Evolutionary conservation across 768 basidiomycete genomes (phyloP), one percentile per base, ranked within the genome.

Genomic region (Suillus sp.): DNA sequence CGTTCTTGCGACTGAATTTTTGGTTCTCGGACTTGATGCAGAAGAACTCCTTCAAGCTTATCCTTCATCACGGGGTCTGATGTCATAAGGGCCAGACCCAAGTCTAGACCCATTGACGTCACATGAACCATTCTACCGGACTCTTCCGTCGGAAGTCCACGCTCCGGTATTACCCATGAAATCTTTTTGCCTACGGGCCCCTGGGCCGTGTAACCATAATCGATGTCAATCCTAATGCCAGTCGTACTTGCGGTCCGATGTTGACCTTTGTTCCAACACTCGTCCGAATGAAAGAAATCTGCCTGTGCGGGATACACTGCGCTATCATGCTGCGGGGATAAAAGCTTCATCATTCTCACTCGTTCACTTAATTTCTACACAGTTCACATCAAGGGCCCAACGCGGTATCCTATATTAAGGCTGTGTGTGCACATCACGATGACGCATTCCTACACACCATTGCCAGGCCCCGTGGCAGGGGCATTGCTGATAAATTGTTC

Each of bases 1-100:
- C 32, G 51, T 53, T 53, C 32, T 51, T 51, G 18, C 27, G 16
- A 30, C 8, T 51, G 27, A 50, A 48, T 50, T 50, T 50, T 50
- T 27, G 48, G 7, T 30, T 50, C 9, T 32, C 27, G 27, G 50
- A 30, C 25, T 50, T 16, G 48, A 50, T n/a, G n/a, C 43, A n/a
- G 25, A 47, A 18, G n/a, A n/a, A n/a, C 32, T 32, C 20, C 42
- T 43, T 47, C 25, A 27, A 51, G 16, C 16, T 10, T 27, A 51
- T 51, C 27, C 50, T 30, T 5, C 0, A 20, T 53, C 51, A 53
- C 51, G 51, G 11, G 51, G 2, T 34, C 20, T 53, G 51, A 53
- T 34, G 51, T 53, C 51, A 53, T 53, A 32, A 53, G 51, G 51
- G 20, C 51, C 20, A n/a, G 51, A 32, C 5, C 10, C 1, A 0